Conservation (phyloP, 306 rosid species). For the Parietaria judaica region DNA sequence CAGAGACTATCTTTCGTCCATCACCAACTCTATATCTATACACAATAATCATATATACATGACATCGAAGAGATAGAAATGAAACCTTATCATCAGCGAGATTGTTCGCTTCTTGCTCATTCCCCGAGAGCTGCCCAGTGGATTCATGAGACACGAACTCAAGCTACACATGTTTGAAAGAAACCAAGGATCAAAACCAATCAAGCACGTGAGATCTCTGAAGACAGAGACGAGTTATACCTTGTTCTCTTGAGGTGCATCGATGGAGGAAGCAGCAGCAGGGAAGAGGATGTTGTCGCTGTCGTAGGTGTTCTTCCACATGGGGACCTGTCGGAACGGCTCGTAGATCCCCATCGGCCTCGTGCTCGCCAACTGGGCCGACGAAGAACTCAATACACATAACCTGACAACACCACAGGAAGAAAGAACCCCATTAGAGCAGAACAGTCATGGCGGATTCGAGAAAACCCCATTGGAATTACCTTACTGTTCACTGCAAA, state of each 20-base stretch:
- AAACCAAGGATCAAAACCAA: slow-evolving; percentile 11
- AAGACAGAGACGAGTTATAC: slow-evolving; percentile 15
- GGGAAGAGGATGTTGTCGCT: slow-evolving; percentile 35
- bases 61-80: neutral
- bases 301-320: slow-evolving; percentile 58
- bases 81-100: slow-evolving; percentile 60
- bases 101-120: slow-evolving; percentile 47
- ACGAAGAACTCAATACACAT: slow-evolving; percentile 48
- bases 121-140: slow-evolving; percentile 33
- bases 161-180: slow-evolving; percentile 29
- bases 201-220: neutral
- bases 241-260: slow-evolving; percentile 35
- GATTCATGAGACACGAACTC: slow-evolving; percentile 48
- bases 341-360: slow-evolving; percentile 69
- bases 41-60: neutral
- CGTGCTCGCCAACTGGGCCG: slow-evolving; percentile 42
- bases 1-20: slow-evolving; percentile 13
- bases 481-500: no score
- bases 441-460: no score
- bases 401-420: slow-evolving; percentile 13
- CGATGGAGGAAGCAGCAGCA: slow-evolving; percentile 36
- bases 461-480: no score
- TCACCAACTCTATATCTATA: neutral
- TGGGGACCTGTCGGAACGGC: slow-evolving; percentile 63
- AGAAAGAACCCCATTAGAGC: no score